These are phyloP conservation scores for Umbelopsis sp. DNA, from an alignment of 192 early-diverging fungal genomes.

Conservation along the genomic window DNA sequence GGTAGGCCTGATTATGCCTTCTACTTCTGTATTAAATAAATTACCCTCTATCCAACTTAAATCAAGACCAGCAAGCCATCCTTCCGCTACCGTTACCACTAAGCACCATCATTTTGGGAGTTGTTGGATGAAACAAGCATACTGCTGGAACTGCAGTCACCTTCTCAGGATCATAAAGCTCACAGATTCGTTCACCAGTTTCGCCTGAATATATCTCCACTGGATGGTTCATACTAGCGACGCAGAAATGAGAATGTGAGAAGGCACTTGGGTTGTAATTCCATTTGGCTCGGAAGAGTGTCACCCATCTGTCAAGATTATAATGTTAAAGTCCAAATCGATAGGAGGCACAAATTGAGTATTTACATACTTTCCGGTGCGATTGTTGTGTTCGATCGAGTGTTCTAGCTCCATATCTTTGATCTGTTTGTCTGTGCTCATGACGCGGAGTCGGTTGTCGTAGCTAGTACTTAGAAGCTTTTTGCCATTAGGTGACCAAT, in stretches of 20 bases:
- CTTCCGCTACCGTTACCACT: slow-evolving; percentile 63
- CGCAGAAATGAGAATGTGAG: slow-evolving; percentile 48
- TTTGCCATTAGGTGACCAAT: slow-evolving; percentile 67
- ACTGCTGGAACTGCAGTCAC: slow-evolving; percentile 65
- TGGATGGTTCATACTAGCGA: slow-evolving; percentile 71
- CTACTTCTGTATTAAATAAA: too few relatives aligned
- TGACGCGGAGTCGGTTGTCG: slow-evolving; percentile 61
- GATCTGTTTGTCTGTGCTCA: slow-evolving; percentile 17
- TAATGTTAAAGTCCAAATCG: not conserved
- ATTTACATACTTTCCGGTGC: slow-evolving; percentile 55
- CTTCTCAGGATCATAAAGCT: slow-evolving; percentile 46
- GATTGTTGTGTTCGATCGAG: slow-evolving; percentile 61
- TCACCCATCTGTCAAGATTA: slow-evolving; percentile 56
- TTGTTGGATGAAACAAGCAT: slow-evolving; percentile 62
- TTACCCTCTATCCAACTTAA: too few relatives aligned
- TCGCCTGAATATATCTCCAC: slow-evolving; percentile 63
- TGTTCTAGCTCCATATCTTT: slow-evolving; percentile 18
- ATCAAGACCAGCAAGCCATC: slow-evolving; percentile 57
- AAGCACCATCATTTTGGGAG: slow-evolving; percentile 45
- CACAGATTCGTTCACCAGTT: slow-evolving; percentile 51
- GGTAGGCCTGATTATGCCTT: too few relatives aligned
- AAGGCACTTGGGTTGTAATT: slow-evolving; percentile 41
- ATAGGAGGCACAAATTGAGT: not conserved
- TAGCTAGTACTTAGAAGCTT: slow-evolving; percentile 56
- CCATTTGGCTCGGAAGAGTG: slow-evolving; percentile 67